Evolutionary conservation across 768 basidiomycete genomes (phyloP), one percentile per base, ranked within the genome.

Genomic region (Mrakia hoshinonis): DNA sequence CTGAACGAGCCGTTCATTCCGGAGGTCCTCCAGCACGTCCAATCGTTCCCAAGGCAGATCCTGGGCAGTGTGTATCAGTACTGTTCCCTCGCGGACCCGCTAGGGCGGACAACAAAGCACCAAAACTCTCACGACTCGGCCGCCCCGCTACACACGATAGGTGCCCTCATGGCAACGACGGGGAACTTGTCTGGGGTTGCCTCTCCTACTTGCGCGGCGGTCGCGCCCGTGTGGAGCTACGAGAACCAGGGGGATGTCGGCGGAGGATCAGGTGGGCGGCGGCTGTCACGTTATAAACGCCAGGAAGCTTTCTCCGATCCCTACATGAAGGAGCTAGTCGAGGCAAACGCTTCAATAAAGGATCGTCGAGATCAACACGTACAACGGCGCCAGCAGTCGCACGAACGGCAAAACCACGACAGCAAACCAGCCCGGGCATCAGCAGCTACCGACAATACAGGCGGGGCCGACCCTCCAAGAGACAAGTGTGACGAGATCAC

Each of bases 1-100:
- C 47, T 64, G 18, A 70, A 70, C 22, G 58, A 70, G 48, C 69
- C 69, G 2, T 70, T 49, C 69, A 70, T 70, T 38, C 69, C 69
- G 26, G 22, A 31, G 20, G n/a, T 39, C 29, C 36, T 31, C 36
- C 15, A 39, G 7, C 67, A 46, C 24, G 38, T 51, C 10, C 36
- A 46, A 4, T 46, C 38, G 6, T 22, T 54, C 15, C 52, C 66
- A 24, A 34, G 13, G 34, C 46, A 52, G 29, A 67, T 64, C 24
- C 24, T 10, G 6, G n/a, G 66, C 18, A 11, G 38, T 1, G 34
- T 68, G 9, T 58, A 34, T 2, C 22, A 34, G 26, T 49, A 29
- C 67, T 22, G 24, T n/a, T n/a, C n/a, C 1, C 39, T 26, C 22
- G 26, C 29, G 9, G 52, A 58, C 24, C 48, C 63, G 4, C 20